Percentiles rank a stretch among this genome's conserved stretches.
phyloP scores from a whole-genome alignment of 73 alveolate species.

The Tetrahymena elliotti region DNA sequence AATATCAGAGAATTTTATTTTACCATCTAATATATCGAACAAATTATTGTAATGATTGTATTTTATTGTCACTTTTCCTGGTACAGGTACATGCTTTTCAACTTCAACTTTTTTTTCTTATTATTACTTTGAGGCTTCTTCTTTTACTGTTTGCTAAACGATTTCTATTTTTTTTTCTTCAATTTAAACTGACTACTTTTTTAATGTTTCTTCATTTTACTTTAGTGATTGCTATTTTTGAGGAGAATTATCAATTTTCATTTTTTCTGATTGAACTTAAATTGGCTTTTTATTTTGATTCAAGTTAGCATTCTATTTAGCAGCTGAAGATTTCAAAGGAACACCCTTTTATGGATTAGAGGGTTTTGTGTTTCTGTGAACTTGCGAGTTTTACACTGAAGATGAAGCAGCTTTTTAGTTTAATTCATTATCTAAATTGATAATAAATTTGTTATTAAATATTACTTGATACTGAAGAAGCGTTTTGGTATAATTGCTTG shows the following conservation, averaged over 20 bases:
- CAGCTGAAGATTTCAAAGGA: background rate
- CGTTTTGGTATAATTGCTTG: background rate
- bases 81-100: constrained; percentile 8
- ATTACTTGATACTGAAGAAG: background rate
- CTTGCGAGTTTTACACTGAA: background rate
- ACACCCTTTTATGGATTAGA: background rate
- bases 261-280: background rate
- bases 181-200: background rate
- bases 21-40: constrained; percentile 18
- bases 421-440: background rate
- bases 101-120: constrained; percentile 8
- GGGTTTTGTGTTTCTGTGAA: background rate
- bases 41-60: constrained; percentile 27
- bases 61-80: constrained; percentile 17
- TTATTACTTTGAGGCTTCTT: background rate
- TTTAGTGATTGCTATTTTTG: background rate
- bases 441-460: background rate
- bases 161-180: background rate
- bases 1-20: background rate
- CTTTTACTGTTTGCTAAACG: background rate
- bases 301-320: background rate
- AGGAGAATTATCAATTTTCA: background rate
- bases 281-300: background rate
- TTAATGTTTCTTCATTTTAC: background rate
- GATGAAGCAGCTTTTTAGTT: background rate